phyloP scores from a whole-genome alignment of 768 basidiomycete species.

The Psilocybe tampanensis region DNA sequence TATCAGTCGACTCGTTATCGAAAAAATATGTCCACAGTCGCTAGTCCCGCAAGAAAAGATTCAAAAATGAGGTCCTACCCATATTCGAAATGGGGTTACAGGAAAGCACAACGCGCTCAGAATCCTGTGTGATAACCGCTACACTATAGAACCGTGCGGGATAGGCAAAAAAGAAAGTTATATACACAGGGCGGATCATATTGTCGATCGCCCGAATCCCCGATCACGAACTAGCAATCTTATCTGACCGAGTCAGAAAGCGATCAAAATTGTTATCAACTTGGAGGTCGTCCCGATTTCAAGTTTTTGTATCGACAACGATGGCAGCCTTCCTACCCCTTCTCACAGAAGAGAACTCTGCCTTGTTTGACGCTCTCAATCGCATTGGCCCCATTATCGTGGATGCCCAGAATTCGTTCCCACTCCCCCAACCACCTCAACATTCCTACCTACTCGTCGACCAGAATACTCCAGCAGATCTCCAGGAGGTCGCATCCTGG shows the following conservation, averaged over 20 bases:
- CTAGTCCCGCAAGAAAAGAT: background rate
- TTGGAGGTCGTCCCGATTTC: conserved; percentile 8
- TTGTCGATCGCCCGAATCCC: too few relatives aligned
- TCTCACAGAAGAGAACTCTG: conserved; percentile 48
- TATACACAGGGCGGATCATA: too few relatives aligned
- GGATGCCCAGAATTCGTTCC: conserved; percentile 34
- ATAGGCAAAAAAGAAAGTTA: too few relatives aligned
- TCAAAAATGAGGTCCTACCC: conserved; percentile 31
- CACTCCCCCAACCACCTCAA: conserved; percentile 32
- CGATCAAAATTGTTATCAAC: background rate
- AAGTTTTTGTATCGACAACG: conserved; percentile 1
- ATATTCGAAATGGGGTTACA: conserved; percentile 41
- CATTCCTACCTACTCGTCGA: conserved; percentile 61
- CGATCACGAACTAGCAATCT: conserved; percentile 10
- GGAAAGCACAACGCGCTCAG: conserved; percentile 30
- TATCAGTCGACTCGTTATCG: too few relatives aligned
- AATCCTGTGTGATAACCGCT: conserved; percentile 41
- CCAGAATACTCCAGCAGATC: conserved; percentile 40
- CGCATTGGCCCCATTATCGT: conserved; percentile 81
- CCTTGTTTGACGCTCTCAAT: conserved; percentile 60
- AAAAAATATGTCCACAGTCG: too few relatives aligned
- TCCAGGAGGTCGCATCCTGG: conserved; percentile 61
- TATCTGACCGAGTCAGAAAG: conserved; percentile 16
- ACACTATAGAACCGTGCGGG: conserved; percentile 31
- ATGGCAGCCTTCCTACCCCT: conserved; percentile 65